phyloP scores from a whole-genome alignment of 768 basidiomycete species.

The Erythrobasidium yunnanense region DNA sequence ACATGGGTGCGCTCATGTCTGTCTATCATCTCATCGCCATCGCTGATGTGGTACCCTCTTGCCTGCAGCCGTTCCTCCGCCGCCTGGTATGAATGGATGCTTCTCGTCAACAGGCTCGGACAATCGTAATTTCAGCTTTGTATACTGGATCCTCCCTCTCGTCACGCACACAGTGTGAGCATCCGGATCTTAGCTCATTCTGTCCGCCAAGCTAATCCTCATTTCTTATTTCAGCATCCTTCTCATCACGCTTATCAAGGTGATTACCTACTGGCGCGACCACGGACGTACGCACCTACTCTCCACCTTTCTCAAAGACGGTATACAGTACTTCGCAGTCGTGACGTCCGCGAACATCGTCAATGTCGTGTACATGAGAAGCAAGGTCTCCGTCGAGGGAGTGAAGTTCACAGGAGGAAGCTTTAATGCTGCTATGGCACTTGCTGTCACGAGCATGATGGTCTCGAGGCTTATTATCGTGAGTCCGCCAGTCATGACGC shows the following conservation, averaged over 20 bases:
- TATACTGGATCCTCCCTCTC: constrained; percentile 18
- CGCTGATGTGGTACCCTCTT: neutral
- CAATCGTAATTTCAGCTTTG: constrained; percentile 6
- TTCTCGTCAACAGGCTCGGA: neutral
- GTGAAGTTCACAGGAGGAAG: neutral
- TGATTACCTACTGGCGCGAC: neutral
- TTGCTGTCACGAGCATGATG: constrained; percentile 14
- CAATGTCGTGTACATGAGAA: constrained; percentile 26
- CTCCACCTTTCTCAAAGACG: constrained; percentile 15
- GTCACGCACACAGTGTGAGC: constrained; percentile 19
- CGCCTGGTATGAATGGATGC: constrained; percentile 11
- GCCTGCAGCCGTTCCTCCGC: constrained; percentile 8
- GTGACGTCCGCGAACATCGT: constrained; percentile 11
- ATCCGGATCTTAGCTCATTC: neutral
- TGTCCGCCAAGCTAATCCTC: neutral
- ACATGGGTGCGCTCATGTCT: neutral
- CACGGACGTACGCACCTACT: constrained; percentile 19
- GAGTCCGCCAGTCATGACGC: neutral
- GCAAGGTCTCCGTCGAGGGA: constrained; percentile 5
- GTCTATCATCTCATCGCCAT: neutral
- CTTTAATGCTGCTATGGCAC: constrained; percentile 12
- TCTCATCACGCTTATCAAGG: constrained; percentile 4
- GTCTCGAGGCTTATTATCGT: constrained; percentile 24
- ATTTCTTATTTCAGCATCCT: neutral
- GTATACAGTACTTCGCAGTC: constrained; percentile 16